Base-by-base conservation (phyloP, 805 yeast species). In the Yamadazyma laniorum region DNA sequence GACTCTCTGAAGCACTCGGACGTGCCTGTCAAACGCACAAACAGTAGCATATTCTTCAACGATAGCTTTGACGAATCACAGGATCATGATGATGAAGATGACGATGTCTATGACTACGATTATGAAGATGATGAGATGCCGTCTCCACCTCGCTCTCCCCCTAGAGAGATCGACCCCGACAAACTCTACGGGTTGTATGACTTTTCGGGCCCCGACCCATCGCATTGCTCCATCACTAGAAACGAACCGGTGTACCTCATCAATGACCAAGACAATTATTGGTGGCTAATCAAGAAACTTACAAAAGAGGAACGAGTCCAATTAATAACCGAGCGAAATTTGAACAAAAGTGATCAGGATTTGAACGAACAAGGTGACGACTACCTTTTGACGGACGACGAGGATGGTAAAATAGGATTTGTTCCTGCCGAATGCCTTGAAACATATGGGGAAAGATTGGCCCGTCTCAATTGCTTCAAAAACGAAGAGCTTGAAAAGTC, bases 341-440 rank as follows among this genome's bases (percentile, higher is more conserved):
- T 40, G 17, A 42, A 40, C 25, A 18, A 35, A 29, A 45, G 44
- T 35, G 47, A 39, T 14, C 13, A 31, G 12, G 38, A 27, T 12
- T 11, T 35, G 16, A 15, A 23, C 12, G 29, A 23, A 4, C 12
- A 17, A 37, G 45, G 32, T 18, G 53, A 47, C 18, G 50, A 42
- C 6, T 43, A 27, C 8, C 29, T 42, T 6, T n/a, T 25, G 17
- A 31, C 50, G 3, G 50, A 62, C 19, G 64, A 56, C n/a, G 73
- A 67, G 69, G 85, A 80, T 55, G 81, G 81, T 3, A 74, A 80
- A 48, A 80, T 91, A 37, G 99, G 99, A 1, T 93, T 90, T 67
- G 95, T 95, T 2, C 99, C 99, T 1, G 98, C 97, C 1, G 99
- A 93, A 58, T 79, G 93, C 41, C 65, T 93, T 25, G 99, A 93